Base-by-base conservation (phyloP, 164 flowering plant genomes). In the Sedum album region DNA sequence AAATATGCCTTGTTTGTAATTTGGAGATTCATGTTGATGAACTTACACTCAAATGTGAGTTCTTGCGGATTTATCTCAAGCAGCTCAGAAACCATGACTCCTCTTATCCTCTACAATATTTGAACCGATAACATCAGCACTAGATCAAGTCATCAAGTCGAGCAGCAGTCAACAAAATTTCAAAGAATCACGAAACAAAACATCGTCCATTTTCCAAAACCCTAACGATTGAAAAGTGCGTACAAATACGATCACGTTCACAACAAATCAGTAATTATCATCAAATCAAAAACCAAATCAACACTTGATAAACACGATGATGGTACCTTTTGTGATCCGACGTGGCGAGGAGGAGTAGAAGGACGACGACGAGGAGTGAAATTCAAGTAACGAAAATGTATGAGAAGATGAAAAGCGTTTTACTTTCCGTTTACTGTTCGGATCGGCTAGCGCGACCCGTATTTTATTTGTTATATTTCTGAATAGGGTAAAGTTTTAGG, bases 11-110 rank as follows among this genome's bases (percentile, higher is more conserved):
- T n/a, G n/a, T n/a, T n/a, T 33, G 8, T 25, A 21, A 66, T 5
- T 35, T 6, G 31, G 17, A 44, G 11, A n/a, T 6, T 13, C 49
- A 66, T 28, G 18, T n/a, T 8, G 7, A 42, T 17, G 33, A n/a
- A 82, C 93, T 81, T 70, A 90, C 96, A 77, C 23, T 72, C 78
- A 74, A 90, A 86, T 76, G 79, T 86, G 57, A 88, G 85, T 76
- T 86, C 96, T 10, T 65, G 75, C 0, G 93, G 91, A 38, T 81
- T 84, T 74, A 90, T 80, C 48, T 80, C 83, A 67, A 88, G 65
- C 23, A 86, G 83, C 77, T 85, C 80, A 5, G 74, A 38, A 68
- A 66, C 71, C 82, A 80, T 83, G 49, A 8, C 69, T 74, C 38
- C 70, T 66, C 21, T 69, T n/a, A 51, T 23, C 57, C 57, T n/a